Evolutionary conservation across 1,284 basidiomycete species (phyloP).

Genomic region (Vanrija humicola): DNA sequence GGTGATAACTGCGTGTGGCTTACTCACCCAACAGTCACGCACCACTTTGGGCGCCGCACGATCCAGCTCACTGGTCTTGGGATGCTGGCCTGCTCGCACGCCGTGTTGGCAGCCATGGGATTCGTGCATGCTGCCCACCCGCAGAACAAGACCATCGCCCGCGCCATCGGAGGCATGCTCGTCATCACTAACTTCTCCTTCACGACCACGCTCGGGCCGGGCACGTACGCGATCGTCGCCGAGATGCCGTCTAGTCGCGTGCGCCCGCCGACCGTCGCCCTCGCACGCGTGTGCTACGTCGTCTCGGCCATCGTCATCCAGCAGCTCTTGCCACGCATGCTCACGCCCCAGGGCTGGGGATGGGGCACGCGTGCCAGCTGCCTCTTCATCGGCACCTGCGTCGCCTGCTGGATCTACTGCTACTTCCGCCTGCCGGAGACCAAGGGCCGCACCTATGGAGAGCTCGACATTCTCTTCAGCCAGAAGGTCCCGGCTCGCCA

Average conservation of each 20-base stretch:
- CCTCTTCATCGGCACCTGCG: slow-evolving; percentile 22
- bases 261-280: slow-evolving; percentile 52
- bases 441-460: slow-evolving; percentile 42
- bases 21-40: slow-evolving; percentile 17
- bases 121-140: slow-evolving; percentile 19
- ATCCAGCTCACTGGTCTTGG: slow-evolving; percentile 49
- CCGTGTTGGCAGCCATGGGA: slow-evolving; percentile 48
- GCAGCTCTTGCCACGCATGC: neutral
- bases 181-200: slow-evolving; percentile 22
- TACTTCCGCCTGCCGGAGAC: slow-evolving; percentile 48
- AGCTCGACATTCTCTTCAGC: slow-evolving; percentile 46
- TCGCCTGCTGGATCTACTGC: slow-evolving; percentile 21
- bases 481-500: slow-evolving; percentile 39
- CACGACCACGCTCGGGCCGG: slow-evolving; percentile 15
- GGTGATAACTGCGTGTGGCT: slow-evolving; percentile 1
- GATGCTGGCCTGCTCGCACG: slow-evolving; percentile 42
- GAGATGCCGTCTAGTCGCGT: slow-evolving; percentile 48
- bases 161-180: slow-evolving; percentile 3
- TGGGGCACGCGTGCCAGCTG: slow-evolving; percentile 25
- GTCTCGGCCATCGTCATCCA: neutral
- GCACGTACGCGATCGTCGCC: slow-evolving; percentile 39
- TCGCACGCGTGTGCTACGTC: slow-evolving; percentile 22
- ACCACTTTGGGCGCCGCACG: slow-evolving; percentile 42
- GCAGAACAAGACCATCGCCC: neutral
- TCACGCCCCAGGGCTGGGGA: slow-evolving; percentile 22